Conservation (phyloP, 1,284 basidiomycete species). For the Xerocomus tenax region DNA sequence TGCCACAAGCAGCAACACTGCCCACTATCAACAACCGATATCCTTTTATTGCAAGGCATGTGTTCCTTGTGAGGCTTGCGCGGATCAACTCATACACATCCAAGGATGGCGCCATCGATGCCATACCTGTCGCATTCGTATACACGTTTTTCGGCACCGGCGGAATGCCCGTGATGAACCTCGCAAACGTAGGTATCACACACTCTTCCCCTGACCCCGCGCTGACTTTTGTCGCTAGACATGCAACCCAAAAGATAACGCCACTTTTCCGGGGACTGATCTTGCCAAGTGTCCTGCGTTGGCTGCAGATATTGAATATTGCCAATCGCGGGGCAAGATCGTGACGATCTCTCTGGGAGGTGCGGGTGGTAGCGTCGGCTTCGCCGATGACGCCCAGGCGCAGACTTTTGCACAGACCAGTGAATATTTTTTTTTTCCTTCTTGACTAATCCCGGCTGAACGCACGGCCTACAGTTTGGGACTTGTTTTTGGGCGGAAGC, state of each 20-base stretch:
- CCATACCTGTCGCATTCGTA: conserved; percentile 55
- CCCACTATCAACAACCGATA: conserved; percentile 23
- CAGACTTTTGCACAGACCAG: conserved; percentile 45
- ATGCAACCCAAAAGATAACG: conserved; percentile 40
- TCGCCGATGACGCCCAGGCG: conserved; percentile 47
- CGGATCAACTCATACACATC: conserved; percentile 36
- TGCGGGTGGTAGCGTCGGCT: conserved; percentile 47
- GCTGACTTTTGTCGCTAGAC: conserved; percentile 10
- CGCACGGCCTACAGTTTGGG: conserved; percentile 38
- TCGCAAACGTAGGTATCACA: conserved; percentile 45
- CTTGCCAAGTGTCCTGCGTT: conserved; percentile 53
- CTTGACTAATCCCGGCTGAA: conserved; percentile 4
- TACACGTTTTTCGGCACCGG: conserved; percentile 49
- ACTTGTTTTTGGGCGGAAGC: conserved; percentile 52
- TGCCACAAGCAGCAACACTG: conserved; percentile 13
- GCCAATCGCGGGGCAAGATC: conserved; percentile 59
- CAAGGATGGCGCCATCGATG: conserved; percentile 26
- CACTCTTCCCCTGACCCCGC: background rate
- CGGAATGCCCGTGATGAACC: conserved; percentile 51
- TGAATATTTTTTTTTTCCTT: background rate
- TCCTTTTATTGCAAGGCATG: conserved; percentile 25
- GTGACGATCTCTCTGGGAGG: conserved; percentile 60
- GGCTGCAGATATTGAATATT: conserved; percentile 50
- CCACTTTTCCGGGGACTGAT: conserved; percentile 47
- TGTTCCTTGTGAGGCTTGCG: background rate